Percentiles rank a stretch among this genome's conserved stretches.
These are phyloP conservation scores for Lasiodiplodia theobromae DNA, from an alignment of 2,329 filamentous ascomycete genomes.

Conservation along the genomic window DNA sequence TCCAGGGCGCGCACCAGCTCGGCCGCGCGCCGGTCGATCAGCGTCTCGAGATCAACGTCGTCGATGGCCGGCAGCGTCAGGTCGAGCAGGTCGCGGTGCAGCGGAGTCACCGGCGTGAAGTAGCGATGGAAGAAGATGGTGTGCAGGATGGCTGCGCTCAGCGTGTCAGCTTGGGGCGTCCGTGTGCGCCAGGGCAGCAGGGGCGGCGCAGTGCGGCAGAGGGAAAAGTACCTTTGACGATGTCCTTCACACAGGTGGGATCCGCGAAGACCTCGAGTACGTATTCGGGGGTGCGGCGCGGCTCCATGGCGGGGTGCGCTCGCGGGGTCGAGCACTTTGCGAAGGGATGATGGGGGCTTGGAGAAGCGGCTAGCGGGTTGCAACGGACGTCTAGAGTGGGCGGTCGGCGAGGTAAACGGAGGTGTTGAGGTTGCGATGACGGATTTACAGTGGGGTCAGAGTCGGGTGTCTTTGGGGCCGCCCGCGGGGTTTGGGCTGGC, in stretches of 20 bases:
- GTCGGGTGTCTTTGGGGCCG: constrained; percentile 15
- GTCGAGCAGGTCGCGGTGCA: constrained; percentile 87
- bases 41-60: constrained; percentile 87
- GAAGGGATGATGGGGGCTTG: neutral
- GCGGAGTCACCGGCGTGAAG: constrained; percentile 85
- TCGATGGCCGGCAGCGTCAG: constrained; percentile 88
- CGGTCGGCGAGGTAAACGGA: neutral
- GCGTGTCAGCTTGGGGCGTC: constrained; percentile 18
- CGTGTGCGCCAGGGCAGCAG: constrained; percentile 15
- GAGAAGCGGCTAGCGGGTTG: neutral
- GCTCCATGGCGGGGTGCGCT: constrained; percentile 60
- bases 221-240: constrained; percentile 76
- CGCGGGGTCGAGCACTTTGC: constrained; percentile 8
- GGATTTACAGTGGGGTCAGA: constrained; percentile 29
- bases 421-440: constrained; percentile 21
- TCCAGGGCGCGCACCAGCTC: constrained; percentile 80
- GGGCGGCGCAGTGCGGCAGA: constrained; percentile 16
- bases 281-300: constrained; percentile 79
- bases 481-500: constrained; percentile 20
- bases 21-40: constrained; percentile 87
- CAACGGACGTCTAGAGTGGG: neutral
- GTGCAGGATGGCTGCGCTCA: constrained; percentile 77
- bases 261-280: constrained; percentile 94
- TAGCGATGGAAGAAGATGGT: constrained; percentile 99
- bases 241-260: constrained; percentile 85